Evolutionary conservation across 768 basidiomycete genomes (phyloP).

Genomic region (Pisolithus sp.): DNA sequence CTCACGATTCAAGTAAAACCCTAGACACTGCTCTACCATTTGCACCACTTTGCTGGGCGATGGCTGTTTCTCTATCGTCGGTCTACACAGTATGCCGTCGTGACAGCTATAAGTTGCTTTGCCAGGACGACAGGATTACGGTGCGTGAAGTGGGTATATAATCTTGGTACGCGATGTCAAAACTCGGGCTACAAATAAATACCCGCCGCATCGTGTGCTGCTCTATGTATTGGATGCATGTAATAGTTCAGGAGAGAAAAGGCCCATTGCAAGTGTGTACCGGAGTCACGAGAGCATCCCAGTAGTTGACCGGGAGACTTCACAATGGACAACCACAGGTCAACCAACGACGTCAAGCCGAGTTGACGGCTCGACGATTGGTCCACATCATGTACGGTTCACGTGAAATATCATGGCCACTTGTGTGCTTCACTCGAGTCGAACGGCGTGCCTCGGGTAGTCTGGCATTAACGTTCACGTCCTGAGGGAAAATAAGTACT

Average conservation of each 20-base stretch:
- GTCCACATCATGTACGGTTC: conserved; percentile 89
- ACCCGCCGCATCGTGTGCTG: conserved; percentile 5
- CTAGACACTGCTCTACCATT: too few species aligned
- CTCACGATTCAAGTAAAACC: too few species aligned
- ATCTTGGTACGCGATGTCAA: not conserved
- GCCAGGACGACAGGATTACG: not conserved
- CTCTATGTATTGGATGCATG: conserved; percentile 14
- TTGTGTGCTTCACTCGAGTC: conserved; percentile 55
- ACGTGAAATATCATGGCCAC: conserved; percentile 57
- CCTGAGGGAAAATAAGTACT: conserved; percentile 36
- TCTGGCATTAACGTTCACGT: conserved; percentile 60
- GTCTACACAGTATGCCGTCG: too few species aligned
- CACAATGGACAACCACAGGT: not conserved
- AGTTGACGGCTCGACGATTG: conserved; percentile 63
- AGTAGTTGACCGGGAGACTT: not conserved
- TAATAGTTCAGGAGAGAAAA: not conserved
- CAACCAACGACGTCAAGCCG: conserved; percentile 13
- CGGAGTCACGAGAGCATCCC: too few species aligned
- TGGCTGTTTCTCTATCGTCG: too few species aligned
- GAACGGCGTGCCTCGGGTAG: conserved; percentile 78
- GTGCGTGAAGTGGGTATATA: not conserved
- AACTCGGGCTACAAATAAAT: conserved; percentile 15
- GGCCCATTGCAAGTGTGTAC: not conserved
- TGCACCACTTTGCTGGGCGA: too few species aligned
- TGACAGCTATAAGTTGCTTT: too few species aligned